Evolutionary conservation across 306 rosid species (phyloP).

Genomic region (Urtica urens): DNA sequence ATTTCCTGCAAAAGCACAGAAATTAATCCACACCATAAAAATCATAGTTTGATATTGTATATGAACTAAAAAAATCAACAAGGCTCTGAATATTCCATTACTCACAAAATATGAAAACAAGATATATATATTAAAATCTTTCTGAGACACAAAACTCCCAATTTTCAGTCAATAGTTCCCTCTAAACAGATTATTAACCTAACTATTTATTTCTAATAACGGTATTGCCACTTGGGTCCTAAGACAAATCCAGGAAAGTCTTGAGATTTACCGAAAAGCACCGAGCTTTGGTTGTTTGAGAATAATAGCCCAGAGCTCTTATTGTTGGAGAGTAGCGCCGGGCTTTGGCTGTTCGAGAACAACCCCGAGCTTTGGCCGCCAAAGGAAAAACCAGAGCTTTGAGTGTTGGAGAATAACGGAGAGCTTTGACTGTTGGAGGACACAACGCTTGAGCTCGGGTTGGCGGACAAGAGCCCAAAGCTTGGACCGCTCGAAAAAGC

Average conservation of each 20-base stretch:
- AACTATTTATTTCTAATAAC: no score
- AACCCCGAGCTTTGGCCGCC: slow-evolving; percentile 6
- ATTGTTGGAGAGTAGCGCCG: slow-evolving; percentile 13
- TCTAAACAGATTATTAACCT: neutral
- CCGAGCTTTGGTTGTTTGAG: slow-evolving; percentile 12
- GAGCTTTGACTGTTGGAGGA: slow-evolving; percentile 7
- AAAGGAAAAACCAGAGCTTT: slow-evolving; percentile 8
- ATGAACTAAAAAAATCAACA: no score
- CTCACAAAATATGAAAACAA: neutral
- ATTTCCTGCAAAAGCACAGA: slow-evolving; percentile 41
- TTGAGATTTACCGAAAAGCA: slow-evolving; percentile 47
- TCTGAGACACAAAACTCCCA: neutral
- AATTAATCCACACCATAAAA: no score
- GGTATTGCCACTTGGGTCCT: no score
- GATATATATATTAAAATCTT: neutral
- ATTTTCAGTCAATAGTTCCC: neutral
- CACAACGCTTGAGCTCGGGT: neutral
- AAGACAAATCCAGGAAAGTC: no score
- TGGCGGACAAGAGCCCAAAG: neutral
- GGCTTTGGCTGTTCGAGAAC: slow-evolving; percentile 11
- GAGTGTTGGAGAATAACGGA: neutral
- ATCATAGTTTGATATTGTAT: no score
- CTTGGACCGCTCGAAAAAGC: slow-evolving; percentile 16
- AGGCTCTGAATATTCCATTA: no score
- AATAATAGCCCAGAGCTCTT: slow-evolving; percentile 18